Evolutionary conservation across 2,329 filamentous ascomycete species (phyloP).

Genomic region (Calcarisporium arbuscula): DNA sequence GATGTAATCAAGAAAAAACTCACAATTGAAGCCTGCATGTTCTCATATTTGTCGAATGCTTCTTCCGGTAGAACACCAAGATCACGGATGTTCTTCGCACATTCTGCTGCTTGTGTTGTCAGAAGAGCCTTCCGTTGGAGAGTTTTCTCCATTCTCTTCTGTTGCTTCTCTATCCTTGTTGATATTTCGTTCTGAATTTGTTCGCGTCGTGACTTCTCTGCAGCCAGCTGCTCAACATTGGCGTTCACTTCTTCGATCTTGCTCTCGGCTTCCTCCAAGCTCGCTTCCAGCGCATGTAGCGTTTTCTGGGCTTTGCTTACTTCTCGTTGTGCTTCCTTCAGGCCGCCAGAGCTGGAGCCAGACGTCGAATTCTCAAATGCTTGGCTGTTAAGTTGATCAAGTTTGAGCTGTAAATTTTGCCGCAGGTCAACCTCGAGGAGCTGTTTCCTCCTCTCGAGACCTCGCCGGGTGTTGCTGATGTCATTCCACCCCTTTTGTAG

Average conservation of each 20-base stretch:
- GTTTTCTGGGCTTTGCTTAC: slow-evolving; percentile 70
- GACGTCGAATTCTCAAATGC: slow-evolving; percentile 60
- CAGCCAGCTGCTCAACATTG: slow-evolving; percentile 50
- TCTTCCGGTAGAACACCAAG: slow-evolving; percentile 91
- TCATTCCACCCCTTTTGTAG: slow-evolving; percentile 73
- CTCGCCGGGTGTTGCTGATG: slow-evolving; percentile 64
- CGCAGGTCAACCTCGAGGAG: slow-evolving; percentile 80
- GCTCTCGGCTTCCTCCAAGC: slow-evolving; percentile 67
- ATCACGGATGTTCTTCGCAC: slow-evolving; percentile 83
- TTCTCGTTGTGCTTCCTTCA: slow-evolving; percentile 75
- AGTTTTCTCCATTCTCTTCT: slow-evolving; percentile 87
- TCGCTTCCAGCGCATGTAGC: slow-evolving; percentile 59
- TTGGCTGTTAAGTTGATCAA: slow-evolving; percentile 77
- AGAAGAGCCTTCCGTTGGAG: slow-evolving; percentile 81
- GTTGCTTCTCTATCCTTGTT: slow-evolving; percentile 72
- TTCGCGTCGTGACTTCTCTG: slow-evolving; percentile 56
- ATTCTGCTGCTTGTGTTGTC: slow-evolving; percentile 70
- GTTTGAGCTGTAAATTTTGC: slow-evolving; percentile 80
- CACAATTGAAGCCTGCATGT: slow-evolving; percentile 71
- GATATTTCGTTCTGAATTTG: slow-evolving; percentile 70
- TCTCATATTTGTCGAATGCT: slow-evolving; percentile 84
- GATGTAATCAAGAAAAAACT: slow-evolving; percentile 23
- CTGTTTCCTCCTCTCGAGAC: slow-evolving; percentile 74
- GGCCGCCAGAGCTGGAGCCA: slow-evolving; percentile 54
- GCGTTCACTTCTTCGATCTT: slow-evolving; percentile 52